Evolutionary conservation across 2,329 filamentous ascomycete genomes (phyloP), one percentile per base, ranked within the genome.

Genomic region (Fusarium euwallaceae): DNA sequence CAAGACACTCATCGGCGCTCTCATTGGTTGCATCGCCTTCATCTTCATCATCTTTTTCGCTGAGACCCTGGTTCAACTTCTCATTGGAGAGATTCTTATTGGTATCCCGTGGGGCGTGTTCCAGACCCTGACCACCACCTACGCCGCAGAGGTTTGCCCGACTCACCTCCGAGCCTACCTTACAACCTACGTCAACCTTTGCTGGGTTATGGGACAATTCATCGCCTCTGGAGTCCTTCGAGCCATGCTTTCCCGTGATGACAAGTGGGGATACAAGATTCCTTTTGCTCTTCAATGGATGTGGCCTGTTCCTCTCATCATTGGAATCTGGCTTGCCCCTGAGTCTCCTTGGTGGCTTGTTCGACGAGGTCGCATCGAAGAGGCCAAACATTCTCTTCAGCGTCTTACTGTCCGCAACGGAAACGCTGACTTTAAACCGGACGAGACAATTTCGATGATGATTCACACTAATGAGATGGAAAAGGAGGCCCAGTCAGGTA

Each of bases 311-410:
- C 85, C 86, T 1, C 79, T 88, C 3, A 79, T 86, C 10, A 74
- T 86, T 2, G 83, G 81, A 20, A 82, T 86, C 58, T 79, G 81
- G 55, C 82, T 87, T 17, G 85, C 86, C 5, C 87, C 87, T 1
- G 87, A 88, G 70, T 87, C 84, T 4, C 87, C 87, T 2, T 88
- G 87, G 85, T 88, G 85, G 84, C 82, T 87, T 6, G 83, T 88
- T 10, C 84, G 86, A 8, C 78, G 80, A 4, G 84, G 82, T 2
- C 81, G 82, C 11, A 70, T 83, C 4, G 82, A 83, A 4, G 83
- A 84, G 2, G 86, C 82, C 27, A 83, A 84, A 71, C 67, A 75
- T 7, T 82, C 84, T 0, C 74, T 88, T 0, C 71, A 78, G 39
- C 81, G 85, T 6, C 81, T 88, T 20, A 84, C 84, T 5, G 79